Evolutionary conservation across 1,284 basidiomycete species (phyloP).

Genomic region (Pyrrhoderma noxium): DNA sequence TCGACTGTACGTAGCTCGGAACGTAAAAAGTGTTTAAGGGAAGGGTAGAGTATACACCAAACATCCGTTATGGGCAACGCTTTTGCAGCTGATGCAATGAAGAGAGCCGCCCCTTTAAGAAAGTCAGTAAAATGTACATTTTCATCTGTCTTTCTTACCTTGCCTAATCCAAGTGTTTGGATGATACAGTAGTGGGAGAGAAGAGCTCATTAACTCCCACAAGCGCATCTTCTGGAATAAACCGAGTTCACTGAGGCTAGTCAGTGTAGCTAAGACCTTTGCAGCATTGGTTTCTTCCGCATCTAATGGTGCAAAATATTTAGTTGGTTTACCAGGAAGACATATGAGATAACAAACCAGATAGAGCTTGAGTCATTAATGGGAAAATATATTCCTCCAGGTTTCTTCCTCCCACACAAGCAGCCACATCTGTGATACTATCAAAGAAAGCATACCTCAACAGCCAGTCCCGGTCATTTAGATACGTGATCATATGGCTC

Average conservation of each 20-base stretch:
- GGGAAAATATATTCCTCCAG: slow-evolving; percentile 89
- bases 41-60: slow-evolving; percentile 96
- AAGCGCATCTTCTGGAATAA: slow-evolving; percentile 88
- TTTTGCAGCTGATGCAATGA: slow-evolving; percentile 79
- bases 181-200: slow-evolving; percentile 87
- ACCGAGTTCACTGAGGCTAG: slow-evolving; percentile 79
- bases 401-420: slow-evolving; percentile 82
- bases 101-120: slow-evolving; percentile 67
- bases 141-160: slow-evolving; percentile 41
- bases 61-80: slow-evolving; percentile 79
- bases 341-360: slow-evolving; percentile 69
- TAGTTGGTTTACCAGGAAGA: too few relatives aligned
- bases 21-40: slow-evolving; percentile 77
- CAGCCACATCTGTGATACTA: slow-evolving; percentile 90
- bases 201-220: slow-evolving; percentile 87
- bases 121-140: neutral
- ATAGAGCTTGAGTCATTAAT: slow-evolving; percentile 87
- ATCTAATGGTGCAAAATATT: slow-evolving; percentile 42
- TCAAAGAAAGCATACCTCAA: slow-evolving; percentile 91
- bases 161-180: slow-evolving; percentile 96
- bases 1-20: slow-evolving; percentile 79
- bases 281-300: slow-evolving; percentile 92
- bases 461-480: slow-evolving; percentile 94
- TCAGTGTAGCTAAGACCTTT: slow-evolving; percentile 79
- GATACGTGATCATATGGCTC: slow-evolving; percentile 97